Base-by-base conservation (phyloP, 2,329 filamentous ascomycete genomes). In the Mollisiaceae sp. region DNA sequence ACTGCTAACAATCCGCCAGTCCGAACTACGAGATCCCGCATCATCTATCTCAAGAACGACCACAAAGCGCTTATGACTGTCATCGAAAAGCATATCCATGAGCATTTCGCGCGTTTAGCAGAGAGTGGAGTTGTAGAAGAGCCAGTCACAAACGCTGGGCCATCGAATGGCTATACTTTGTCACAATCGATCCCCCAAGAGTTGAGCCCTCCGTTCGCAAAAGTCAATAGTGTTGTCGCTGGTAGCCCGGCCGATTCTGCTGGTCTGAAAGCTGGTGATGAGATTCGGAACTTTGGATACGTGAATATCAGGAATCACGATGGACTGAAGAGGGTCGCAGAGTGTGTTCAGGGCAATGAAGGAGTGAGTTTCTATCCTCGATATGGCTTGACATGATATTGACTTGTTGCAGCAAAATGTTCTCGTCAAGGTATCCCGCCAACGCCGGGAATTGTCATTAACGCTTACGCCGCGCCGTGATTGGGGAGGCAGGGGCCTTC, bases 21-120 rank as follows among this genome's bases (percentile, higher is more conserved):
- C 76, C 92, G 95, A 67, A 97, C 93, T n/a, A 97, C 94, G 43
- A 86, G 95, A 78, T 87, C 94, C 35, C 89, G 92, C 67, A 97
- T 99, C 71, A 95, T 98, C 71, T 85, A 89, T 71, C 84, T 98
- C 45, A 89, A 91, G 70, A 98, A 97, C 76, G 95, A 99, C 78
- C 94, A 97, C 81, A 97, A 96, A 77, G 88, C 89, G 45, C 80
- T 97, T 52, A 97, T 98, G 93, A 80, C 80, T 65, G 82, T 85
- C 65, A 90, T 98, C 71, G 95, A 98, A 78, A 89, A 89, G 74
- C 89, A 89, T 56, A 85, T 99, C n/a, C 93, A 98, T 76, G 89
- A 91, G 70, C 91, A 95, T 76, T 97, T 98, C 77, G 93, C 93
- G n/a, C 83, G 85, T 68, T 82, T 87, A 67, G 79, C 81, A 32